Conservation (phyloP, 2,329 filamentous ascomycete genomes). For the Trichoderma citrinoviride region DNA sequence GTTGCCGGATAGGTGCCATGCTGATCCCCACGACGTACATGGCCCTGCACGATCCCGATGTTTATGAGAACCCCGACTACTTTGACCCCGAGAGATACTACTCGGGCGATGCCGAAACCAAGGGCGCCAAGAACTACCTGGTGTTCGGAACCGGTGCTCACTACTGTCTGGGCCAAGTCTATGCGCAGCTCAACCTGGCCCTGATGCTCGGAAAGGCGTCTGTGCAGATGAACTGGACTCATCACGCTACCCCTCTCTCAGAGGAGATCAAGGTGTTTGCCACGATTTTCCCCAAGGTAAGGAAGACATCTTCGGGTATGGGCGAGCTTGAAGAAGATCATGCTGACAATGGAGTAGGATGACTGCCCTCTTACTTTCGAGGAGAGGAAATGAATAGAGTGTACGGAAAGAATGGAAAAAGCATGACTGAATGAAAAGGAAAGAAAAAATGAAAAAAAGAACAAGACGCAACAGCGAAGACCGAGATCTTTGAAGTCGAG, state of each 20-base stretch:
- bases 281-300: constrained; percentile 93
- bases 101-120: constrained; percentile 80
- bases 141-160: constrained; percentile 95
- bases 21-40: constrained; percentile 88
- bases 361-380: constrained; percentile 77
- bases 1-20: constrained; percentile 66
- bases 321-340: neutral
- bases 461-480: constrained; percentile 28
- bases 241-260: constrained; percentile 76
- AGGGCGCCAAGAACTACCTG: constrained; percentile 87
- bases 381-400: constrained; percentile 44
- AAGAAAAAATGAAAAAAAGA: too few species aligned
- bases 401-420: neutral
- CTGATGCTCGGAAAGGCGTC: constrained; percentile 88
- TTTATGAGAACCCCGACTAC: constrained; percentile 83
- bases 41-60: constrained; percentile 86
- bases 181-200: constrained; percentile 84
- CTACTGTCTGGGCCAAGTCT: constrained; percentile 93
- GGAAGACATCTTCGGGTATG: constrained; percentile 33
- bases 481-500: neutral
- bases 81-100: constrained; percentile 94
- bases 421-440: constrained; percentile 25
- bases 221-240: constrained; percentile 83
- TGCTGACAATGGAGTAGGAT: constrained; percentile 52
- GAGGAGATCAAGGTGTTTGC: constrained; percentile 99